phyloP scores from a whole-genome alignment of 179 eudicot genomes.

The Heliamphora pulchella region DNA sequence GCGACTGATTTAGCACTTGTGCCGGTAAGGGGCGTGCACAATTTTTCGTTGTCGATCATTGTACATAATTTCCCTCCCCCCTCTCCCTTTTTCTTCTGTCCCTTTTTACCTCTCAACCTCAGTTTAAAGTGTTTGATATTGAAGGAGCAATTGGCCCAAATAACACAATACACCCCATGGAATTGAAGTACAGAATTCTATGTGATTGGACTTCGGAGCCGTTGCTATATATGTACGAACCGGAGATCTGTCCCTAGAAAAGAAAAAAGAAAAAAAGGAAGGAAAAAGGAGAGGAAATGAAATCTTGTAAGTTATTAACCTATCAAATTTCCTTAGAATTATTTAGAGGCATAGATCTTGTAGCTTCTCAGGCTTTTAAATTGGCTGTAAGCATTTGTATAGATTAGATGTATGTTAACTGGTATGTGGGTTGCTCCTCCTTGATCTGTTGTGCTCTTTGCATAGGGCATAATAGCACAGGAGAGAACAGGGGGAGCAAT shows the following conservation, averaged over 20 bases:
- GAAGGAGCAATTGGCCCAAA: slow-evolving; percentile 18
- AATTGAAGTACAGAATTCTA: neutral
- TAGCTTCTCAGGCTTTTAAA: too few relatives aligned
- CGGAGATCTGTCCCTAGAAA: neutral
- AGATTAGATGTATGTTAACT: too few relatives aligned
- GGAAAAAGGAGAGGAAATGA: too few relatives aligned
- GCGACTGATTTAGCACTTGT: slow-evolving; percentile 16
- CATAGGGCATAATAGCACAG: too few relatives aligned
- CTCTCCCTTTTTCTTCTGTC: neutral
- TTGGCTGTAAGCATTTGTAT: too few relatives aligned
- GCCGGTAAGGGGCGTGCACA: slow-evolving; percentile 37
- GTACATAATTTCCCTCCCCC: slow-evolving; percentile 32
- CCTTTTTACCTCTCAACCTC: slow-evolving; percentile 2
- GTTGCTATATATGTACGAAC: neutral
- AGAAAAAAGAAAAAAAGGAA: neutral
- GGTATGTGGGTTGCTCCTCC: too few relatives aligned
- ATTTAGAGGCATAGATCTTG: too few relatives aligned
- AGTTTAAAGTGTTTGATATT: slow-evolving; percentile 13
- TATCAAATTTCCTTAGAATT: too few relatives aligned
- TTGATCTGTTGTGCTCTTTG: too few relatives aligned
- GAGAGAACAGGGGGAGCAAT: too few relatives aligned
- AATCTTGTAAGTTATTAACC: too few relatives aligned
- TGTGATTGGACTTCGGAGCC: slow-evolving; percentile 5
- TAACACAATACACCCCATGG: slow-evolving; percentile 12
- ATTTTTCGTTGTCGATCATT: slow-evolving; percentile 28